Evolutionary conservation across 345 rosid genomes (phyloP).

Genomic region (Brassica napus): DNA sequence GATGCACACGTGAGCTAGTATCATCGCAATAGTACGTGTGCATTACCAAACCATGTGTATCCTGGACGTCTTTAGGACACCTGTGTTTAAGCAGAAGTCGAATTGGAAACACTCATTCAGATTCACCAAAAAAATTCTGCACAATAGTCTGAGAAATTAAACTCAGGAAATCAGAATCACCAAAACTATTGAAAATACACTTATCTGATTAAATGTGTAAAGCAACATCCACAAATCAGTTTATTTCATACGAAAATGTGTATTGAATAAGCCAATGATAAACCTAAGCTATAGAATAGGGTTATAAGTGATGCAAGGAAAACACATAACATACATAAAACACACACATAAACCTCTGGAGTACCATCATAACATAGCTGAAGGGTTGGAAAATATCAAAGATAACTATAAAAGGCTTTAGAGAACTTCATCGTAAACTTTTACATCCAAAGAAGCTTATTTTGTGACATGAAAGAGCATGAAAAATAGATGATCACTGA

Average conservation of each 20-base stretch:
- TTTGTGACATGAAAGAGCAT: slow-evolving; percentile 14
- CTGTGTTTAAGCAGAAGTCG: slow-evolving; percentile 77
- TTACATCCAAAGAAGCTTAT: slow-evolving; percentile 18
- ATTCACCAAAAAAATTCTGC: slow-evolving; percentile 39
- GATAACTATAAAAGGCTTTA: slow-evolving; percentile 6
- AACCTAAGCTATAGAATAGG: slow-evolving; percentile 12
- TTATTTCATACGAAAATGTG: not conserved
- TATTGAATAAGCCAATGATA: slow-evolving; percentile 4
- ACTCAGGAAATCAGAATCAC: slow-evolving; percentile 26
- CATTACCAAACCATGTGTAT: slow-evolving; percentile 90
- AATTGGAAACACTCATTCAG: slow-evolving; percentile 63
- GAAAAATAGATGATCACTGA: slow-evolving; percentile 10
- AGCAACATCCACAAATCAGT: slow-evolving; percentile 15
- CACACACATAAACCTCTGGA: slow-evolving; percentile 9
- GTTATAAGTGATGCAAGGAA: slow-evolving; percentile 3
- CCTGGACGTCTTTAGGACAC: slow-evolving; percentile 82
- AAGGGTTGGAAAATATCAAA: not conserved
- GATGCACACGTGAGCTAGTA: slow-evolving; percentile 75
- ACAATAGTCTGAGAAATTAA: slow-evolving; percentile 38
- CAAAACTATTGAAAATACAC: slow-evolving; percentile 2
- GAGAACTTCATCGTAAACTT: slow-evolving; percentile 7
- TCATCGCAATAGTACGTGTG: slow-evolving; percentile 87
- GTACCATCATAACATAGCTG: slow-evolving; percentile 25
- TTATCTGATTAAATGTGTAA: slow-evolving; percentile 10
- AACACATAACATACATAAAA: slow-evolving; percentile 3